Percentiles rank a stretch among this genome's conserved stretches.
Conservation (phyloP, 805 yeast species). For the Wickerhamiella allomyrinae region DNA sequence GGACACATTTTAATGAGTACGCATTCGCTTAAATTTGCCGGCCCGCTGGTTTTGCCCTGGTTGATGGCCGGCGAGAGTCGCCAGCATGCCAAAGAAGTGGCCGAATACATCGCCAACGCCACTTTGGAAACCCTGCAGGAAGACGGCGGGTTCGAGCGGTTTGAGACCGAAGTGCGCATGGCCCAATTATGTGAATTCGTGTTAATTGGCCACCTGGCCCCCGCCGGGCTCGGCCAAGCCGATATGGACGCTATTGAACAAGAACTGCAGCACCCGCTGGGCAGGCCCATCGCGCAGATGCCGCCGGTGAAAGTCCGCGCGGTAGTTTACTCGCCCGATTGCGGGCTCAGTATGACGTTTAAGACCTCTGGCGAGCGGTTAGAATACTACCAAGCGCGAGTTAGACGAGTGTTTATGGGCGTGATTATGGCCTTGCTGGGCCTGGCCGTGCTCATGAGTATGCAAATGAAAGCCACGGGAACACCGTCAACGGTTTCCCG, state of each 20-base stretch:
- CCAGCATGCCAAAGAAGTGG: neutral
- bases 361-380: conserved; percentile 37
- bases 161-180: conserved; percentile 31
- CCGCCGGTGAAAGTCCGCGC: conserved; percentile 49
- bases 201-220: conserved; percentile 49
- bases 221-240: conserved; percentile 38
- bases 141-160: conserved; percentile 38
- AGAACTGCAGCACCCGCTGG: conserved; percentile 61
- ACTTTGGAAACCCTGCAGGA: conserved; percentile 7
- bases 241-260: conserved; percentile 52
- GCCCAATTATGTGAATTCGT: conserved; percentile 56
- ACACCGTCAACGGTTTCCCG: conserved; percentile 73
- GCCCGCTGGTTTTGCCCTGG: conserved; percentile 22
- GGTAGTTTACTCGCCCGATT: conserved; percentile 74
- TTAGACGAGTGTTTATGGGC: conserved; percentile 30
- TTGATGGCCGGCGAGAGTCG: conserved; percentile 23
- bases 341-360: conserved; percentile 42
- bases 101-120: neutral
- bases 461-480: conserved; percentile 55
- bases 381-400: conserved; percentile 29
- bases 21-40: conserved; percentile 23
- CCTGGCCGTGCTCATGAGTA: conserved; percentile 44
- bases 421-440: conserved; percentile 33
- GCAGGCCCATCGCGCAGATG: conserved; percentile 49
- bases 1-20: conserved; percentile 24